Evolutionary conservation across 2,329 filamentous ascomycete species (phyloP).

Genomic region (Fusarium abutilonis): DNA sequence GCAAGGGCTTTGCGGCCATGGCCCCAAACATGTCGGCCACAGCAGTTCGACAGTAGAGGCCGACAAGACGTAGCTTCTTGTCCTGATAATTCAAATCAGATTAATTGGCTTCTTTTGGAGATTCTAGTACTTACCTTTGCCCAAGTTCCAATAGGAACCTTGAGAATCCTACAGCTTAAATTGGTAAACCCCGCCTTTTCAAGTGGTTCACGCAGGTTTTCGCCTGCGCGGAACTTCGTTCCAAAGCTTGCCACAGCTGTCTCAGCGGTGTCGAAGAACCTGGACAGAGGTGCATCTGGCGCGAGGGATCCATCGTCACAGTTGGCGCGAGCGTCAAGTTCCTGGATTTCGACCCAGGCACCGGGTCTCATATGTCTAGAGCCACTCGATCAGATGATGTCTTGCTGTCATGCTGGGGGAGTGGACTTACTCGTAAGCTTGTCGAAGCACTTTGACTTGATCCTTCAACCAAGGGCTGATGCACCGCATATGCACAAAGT

Average conservation of each 20-base stretch:
- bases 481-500: slow-evolving; percentile 42
- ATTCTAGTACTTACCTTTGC: slow-evolving; percentile 7
- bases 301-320: slow-evolving; percentile 54
- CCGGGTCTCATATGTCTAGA: slow-evolving; percentile 36
- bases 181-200: slow-evolving; percentile 36
- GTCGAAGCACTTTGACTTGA: slow-evolving; percentile 25
- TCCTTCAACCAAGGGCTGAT: slow-evolving; percentile 40
- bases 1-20: slow-evolving; percentile 39
- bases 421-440: slow-evolving; percentile 25
- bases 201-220: slow-evolving; percentile 19
- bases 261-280: slow-evolving; percentile 39
- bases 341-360: slow-evolving; percentile 46
- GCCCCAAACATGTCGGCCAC: slow-evolving; percentile 41
- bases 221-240: slow-evolving; percentile 47
- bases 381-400: not conserved
- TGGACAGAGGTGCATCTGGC: slow-evolving; percentile 46
- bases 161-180: slow-evolving; percentile 31
- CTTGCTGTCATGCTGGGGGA: not conserved
- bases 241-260: slow-evolving; percentile 45
- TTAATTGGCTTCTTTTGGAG: not conserved
- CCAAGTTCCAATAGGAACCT: slow-evolving; percentile 40
- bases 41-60: slow-evolving; percentile 29
- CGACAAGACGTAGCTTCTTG: slow-evolving; percentile 36
- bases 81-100: slow-evolving; percentile 10
- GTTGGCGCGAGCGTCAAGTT: slow-evolving; percentile 51